Percentiles rank a stretch among this genome's conserved stretches.
Evolutionary conservation across 2,329 filamentous ascomycete species (phyloP).

Genomic region (Talaromyces marneffei): DNA sequence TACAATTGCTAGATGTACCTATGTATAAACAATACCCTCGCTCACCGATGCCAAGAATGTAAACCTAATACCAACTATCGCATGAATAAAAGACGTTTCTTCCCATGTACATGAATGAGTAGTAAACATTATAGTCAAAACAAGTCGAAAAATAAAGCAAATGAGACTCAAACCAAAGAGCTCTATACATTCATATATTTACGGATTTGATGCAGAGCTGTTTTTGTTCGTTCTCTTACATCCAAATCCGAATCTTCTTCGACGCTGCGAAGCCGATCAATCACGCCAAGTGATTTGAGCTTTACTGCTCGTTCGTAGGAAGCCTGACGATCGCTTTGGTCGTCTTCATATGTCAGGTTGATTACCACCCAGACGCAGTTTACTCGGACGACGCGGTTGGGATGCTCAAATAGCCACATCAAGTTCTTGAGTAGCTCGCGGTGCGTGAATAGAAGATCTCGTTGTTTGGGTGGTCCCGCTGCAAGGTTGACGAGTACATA

Average conservation of each 20-base stretch:
- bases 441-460: slow-evolving; percentile 71
- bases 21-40: slow-evolving; percentile 3
- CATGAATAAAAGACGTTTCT: background rate
- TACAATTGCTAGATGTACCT: background rate
- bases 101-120: slow-evolving; percentile 1
- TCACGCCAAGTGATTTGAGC: slow-evolving; percentile 66
- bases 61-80: background rate
- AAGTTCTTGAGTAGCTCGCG: slow-evolving; percentile 68
- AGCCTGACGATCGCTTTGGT: slow-evolving; percentile 59
- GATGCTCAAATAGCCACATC: slow-evolving; percentile 66
- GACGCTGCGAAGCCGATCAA: slow-evolving; percentile 58
- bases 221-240: slow-evolving; percentile 77
- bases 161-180: background rate
- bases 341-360: slow-evolving; percentile 80
- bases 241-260: slow-evolving; percentile 69
- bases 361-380: slow-evolving; percentile 77
- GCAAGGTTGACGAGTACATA: slow-evolving; percentile 85
- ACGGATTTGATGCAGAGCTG: slow-evolving; percentile 66
- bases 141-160: background rate
- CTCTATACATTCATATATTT: slow-evolving; percentile 7
- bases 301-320: slow-evolving; percentile 63
- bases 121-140: slow-evolving; percentile 1
- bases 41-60: slow-evolving; percentile 2
- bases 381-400: slow-evolving; percentile 66
- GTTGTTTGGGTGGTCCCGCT: slow-evolving; percentile 70